Conservation (phyloP, 2,329 filamentous ascomycete genomes). For the Fusarium graminum region DNA sequence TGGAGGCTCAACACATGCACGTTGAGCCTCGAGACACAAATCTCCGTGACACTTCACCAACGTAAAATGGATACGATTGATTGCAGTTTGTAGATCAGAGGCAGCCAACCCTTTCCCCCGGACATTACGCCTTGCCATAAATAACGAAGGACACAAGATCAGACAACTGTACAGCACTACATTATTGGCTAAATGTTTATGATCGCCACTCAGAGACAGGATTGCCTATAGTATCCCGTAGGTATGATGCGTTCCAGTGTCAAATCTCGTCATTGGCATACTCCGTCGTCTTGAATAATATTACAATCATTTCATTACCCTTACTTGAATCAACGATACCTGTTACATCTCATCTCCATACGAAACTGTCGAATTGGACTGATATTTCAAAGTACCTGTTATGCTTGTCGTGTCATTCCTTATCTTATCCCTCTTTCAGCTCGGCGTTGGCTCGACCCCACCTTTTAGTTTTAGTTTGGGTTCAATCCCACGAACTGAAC, state of each 20-base stretch:
- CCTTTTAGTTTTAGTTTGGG: constrained; percentile 25
- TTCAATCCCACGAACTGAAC: constrained; percentile 18
- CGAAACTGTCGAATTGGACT: background rate
- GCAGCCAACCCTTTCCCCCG: no score
- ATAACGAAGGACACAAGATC: constrained; percentile 2
- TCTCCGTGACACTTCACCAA: no score
- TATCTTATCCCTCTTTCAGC: constrained; percentile 36
- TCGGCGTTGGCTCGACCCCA: constrained; percentile 37
- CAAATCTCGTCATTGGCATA: constrained; percentile 19
- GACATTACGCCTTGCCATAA: constrained; percentile 1
- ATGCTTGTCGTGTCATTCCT: background rate
- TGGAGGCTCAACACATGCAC: background rate
- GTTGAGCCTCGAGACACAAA: no score
- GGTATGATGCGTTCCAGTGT: constrained; percentile 8
- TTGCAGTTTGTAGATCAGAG: no score
- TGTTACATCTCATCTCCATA: background rate
- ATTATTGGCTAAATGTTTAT: background rate
- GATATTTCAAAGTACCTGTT: no score
- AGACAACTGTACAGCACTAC: background rate
- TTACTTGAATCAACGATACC: background rate
- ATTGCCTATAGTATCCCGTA: background rate
- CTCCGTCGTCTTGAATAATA: constrained; percentile 12
- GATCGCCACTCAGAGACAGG: background rate
- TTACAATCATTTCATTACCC: background rate
- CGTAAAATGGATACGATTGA: no score